Percentiles rank a stretch among this genome's conserved stretches.
Evolutionary conservation across 805 yeast genomes (phyloP).

Genomic region (Schwanniomyces pseudopolymorphus): DNA sequence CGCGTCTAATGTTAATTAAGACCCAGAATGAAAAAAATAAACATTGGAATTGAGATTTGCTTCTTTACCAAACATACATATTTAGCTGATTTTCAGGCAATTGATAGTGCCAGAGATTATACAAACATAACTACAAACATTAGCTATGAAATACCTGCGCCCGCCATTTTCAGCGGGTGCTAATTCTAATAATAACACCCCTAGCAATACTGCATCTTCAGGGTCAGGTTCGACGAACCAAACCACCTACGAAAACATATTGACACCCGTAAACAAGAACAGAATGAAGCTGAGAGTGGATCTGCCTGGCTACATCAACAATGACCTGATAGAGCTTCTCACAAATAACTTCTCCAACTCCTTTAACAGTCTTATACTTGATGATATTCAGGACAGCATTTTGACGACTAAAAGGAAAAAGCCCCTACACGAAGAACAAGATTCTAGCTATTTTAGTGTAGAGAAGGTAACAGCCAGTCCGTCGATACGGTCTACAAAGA

Average conservation of each 20-base stretch:
- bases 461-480: neutral
- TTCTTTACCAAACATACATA: slow-evolving; percentile 1
- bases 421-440: slow-evolving; percentile 1
- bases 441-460: neutral
- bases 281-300: neutral
- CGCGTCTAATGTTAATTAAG: neutral
- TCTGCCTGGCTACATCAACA: neutral
- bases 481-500: slow-evolving; percentile 4
- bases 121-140: neutral
- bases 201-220: slow-evolving; percentile 6
- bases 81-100: neutral
- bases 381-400: slow-evolving; percentile 29
- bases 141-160: slow-evolving; percentile 19
- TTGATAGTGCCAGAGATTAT: neutral
- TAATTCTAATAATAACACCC: slow-evolving; percentile 4
- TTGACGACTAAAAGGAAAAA: neutral
- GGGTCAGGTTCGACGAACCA: slow-evolving; percentile 9
- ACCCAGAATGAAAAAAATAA: neutral
- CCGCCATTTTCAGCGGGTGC: slow-evolving; percentile 25
- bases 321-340: slow-evolving; percentile 27
- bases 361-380: slow-evolving; percentile 42
- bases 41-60: neutral
- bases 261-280: slow-evolving; percentile 1
- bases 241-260: slow-evolving; percentile 5
- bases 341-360: slow-evolving; percentile 42